Evolutionary conservation across 139 green algal genomes (phyloP), one percentile per base, ranked within the genome.

Genomic region (Picochlorum sp.): DNA sequence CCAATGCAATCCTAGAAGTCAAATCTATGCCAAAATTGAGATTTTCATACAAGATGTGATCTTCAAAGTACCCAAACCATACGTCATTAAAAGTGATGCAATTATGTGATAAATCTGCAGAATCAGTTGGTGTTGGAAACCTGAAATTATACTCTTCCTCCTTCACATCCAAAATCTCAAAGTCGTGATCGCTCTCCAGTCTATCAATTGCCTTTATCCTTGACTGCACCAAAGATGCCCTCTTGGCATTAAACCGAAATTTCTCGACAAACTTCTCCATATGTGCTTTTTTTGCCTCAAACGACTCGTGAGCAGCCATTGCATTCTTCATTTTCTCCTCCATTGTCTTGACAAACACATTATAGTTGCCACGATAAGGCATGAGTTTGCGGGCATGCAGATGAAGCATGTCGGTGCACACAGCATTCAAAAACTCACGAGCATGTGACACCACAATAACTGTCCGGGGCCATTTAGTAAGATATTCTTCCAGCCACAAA

Each of bases 121-220:
- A 24, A 32, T 74, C 66, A 7, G 59, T 37, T 33, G 67, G 67
- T 1, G 54, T 64, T n/a, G 81, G 81, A 64, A 93, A 91, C 26
- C 63, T 71, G 70, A 91, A 93, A 24, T 80, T 40, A 56, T 91
- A 89, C 29, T 77, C 64, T 31, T 86, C 85, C 32, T 75, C 45
- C 58, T 84, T 69, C 22, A 89, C 68, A 1, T 90, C 83, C 20
- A 53, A 33, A 7, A 53, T 5, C 22, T 53, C 44, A n/a, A 24
- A 12, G 61, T 47, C 65, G n/a, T n/a, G n/a, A 47, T 47, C 39
- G 6, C 39, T n/a, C 18, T 70, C 84, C 62, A 96, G 76, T 7
- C 86, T 67, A 70, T 96, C 83, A 25, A 96, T 65, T 5, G 90
- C 88, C 70, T 96, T 96, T 70, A 96, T 91, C 47, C 89, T 76